phyloP scores from a whole-genome alignment of 2,329 filamentous ascomycete genomes.

The Fusarium hostae region DNA sequence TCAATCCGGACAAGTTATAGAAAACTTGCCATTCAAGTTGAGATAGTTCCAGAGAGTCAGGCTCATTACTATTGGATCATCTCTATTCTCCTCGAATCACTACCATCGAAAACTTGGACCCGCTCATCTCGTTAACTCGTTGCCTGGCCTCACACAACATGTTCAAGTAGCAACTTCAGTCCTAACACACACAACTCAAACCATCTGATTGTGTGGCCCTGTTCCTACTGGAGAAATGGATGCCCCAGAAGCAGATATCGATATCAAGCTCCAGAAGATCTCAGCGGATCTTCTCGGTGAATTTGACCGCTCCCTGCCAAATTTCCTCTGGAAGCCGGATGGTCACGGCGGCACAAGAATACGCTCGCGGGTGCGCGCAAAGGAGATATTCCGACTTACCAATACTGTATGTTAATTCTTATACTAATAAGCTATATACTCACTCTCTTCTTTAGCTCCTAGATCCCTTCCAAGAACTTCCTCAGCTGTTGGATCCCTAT shows the following conservation, averaged over 20 bases:
- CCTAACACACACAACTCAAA: neutral
- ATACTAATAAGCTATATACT: neutral
- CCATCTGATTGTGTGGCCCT: neutral
- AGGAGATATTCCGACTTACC: constrained; percentile 61
- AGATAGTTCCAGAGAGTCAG: neutral
- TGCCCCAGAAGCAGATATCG: constrained; percentile 67
- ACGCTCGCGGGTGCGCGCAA: constrained; percentile 61
- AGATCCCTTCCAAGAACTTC: constrained; percentile 94
- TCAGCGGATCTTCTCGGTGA: constrained; percentile 69
- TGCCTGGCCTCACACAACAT: constrained; percentile 22
- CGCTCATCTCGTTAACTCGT: constrained; percentile 16
- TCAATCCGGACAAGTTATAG: neutral
- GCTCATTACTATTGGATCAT: neutral
- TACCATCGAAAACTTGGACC: constrained; percentile 6
- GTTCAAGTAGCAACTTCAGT: neutral
- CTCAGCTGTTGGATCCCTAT: constrained; percentile 89
- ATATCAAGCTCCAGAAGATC: constrained; percentile 70
- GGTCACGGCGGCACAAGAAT: constrained; percentile 55
- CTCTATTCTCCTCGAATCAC: neutral
- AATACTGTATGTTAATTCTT: constrained; percentile 52
- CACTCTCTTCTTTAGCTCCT: constrained; percentile 60
- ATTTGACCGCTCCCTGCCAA: constrained; percentile 63
- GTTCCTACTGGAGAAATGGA: constrained; percentile 60
- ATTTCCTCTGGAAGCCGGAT: constrained; percentile 64
- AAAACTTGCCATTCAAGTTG: neutral